Evolutionary conservation across 208 protist species (phyloP).

Genomic region (Acanthamoeba sp.): DNA sequence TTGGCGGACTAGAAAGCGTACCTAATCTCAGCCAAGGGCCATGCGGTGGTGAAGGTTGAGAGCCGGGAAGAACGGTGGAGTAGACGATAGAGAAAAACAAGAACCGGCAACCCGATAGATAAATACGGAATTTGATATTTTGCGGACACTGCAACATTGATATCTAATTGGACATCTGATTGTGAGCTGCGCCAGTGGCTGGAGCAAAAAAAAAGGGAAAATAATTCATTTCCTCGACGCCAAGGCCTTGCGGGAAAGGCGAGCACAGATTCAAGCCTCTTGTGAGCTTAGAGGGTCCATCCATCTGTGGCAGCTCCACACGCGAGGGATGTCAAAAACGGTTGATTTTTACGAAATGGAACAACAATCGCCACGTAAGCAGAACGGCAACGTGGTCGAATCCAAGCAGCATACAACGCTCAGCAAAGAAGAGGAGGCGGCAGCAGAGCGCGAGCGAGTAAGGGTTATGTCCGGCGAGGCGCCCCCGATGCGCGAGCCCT

Average conservation of each 20-base stretch:
- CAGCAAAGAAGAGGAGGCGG: background rate
- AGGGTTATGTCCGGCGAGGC: background rate
- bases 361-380: background rate
- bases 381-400: background rate
- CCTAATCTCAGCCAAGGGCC: too few species aligned
- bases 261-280: too few species aligned
- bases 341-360: background rate
- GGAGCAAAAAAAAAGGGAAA: background rate
- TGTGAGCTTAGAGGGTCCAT: too few species aligned
- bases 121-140: background rate
- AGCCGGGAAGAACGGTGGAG: background rate
- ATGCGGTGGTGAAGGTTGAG: background rate
- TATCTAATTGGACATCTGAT: background rate
- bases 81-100: constrained; percentile 2
- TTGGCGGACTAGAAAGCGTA: too few species aligned
- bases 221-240: background rate
- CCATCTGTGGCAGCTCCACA: too few species aligned
- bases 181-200: background rate
- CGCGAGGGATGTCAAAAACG: too few species aligned
- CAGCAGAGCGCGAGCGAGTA: background rate
- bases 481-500: background rate
- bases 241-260: too few species aligned
- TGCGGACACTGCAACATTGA: background rate
- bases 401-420: background rate
- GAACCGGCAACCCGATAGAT: background rate